Conservation (phyloP, 306 rosid genomes). For the Vigna nakashimae region DNA sequence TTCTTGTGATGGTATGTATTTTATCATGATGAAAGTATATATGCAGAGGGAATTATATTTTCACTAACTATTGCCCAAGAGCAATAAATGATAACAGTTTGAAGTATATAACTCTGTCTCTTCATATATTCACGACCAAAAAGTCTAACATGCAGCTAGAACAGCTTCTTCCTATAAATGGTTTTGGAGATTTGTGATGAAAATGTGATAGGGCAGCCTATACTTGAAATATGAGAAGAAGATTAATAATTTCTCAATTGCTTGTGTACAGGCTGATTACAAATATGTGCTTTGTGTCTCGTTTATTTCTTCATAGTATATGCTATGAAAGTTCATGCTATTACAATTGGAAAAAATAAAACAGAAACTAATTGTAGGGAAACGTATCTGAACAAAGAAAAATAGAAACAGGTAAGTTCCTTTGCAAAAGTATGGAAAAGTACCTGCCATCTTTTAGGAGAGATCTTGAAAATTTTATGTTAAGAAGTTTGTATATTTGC, state of each 20-base stretch:
- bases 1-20: conserved; percentile 76
- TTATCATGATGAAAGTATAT: neutral
- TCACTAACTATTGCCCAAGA: neutral
- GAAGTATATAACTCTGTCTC: neutral
- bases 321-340: neutral
- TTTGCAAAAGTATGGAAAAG: neutral
- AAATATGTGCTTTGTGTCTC: neutral
- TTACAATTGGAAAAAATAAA: neutral
- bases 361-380: neutral
- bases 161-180: neutral
- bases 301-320: neutral
- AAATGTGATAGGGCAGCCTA: conserved; percentile 18
- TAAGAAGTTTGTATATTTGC: neutral
- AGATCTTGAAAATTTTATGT: neutral
- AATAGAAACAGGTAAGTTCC: neutral
- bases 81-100: neutral
- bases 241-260: neutral
- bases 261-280: neutral
- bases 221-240: neutral
- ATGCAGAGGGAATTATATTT: neutral
- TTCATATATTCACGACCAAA: neutral
- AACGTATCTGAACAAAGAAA: neutral
- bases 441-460: neutral
- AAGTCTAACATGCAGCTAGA: neutral
- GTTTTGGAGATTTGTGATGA: neutral